Evolutionary conservation across 2,329 filamentous ascomycete genomes (phyloP).

Genomic region (Pseudocercospora macadamiae): DNA sequence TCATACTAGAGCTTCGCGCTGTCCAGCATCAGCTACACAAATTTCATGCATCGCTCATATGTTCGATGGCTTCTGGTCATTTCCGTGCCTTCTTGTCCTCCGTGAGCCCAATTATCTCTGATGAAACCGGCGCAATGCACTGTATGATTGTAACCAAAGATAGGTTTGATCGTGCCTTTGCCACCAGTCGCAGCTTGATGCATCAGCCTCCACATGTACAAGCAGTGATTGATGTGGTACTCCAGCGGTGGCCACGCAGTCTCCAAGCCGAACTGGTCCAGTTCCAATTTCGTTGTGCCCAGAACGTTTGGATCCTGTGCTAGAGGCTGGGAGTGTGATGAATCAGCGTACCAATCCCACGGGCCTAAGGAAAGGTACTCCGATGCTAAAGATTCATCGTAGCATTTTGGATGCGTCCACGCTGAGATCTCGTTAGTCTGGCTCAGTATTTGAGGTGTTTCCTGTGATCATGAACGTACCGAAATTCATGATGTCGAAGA

Average conservation of each 20-base stretch:
- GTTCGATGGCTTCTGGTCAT: constrained; percentile 3
- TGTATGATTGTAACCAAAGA: constrained; percentile 3
- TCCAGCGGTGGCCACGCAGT: not conserved
- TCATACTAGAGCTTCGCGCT: no score
- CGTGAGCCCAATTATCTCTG: not conserved
- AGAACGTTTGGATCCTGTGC: not conserved
- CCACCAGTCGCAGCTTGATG: not conserved
- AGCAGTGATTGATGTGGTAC: not conserved
- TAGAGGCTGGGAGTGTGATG: not conserved
- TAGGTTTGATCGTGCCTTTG: not conserved
- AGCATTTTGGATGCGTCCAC: not conserved
- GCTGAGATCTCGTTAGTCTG: no score
- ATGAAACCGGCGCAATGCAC: constrained; percentile 8
- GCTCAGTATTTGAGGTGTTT: no score
- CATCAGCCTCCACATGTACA: constrained; percentile 5
- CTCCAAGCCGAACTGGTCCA: not conserved
- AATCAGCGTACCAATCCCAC: not conserved
- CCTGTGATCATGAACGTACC: no score
- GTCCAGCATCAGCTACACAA: no score
- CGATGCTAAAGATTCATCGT: not conserved
- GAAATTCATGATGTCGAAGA: constrained; percentile 4
- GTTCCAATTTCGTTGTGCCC: not conserved
- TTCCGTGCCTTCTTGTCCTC: not conserved
- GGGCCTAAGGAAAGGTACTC: not conserved
- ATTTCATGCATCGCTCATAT: not conserved